Base-by-base conservation (phyloP, 192 early-diverging fungal genomes). In the Coemansia sp. region DNA sequence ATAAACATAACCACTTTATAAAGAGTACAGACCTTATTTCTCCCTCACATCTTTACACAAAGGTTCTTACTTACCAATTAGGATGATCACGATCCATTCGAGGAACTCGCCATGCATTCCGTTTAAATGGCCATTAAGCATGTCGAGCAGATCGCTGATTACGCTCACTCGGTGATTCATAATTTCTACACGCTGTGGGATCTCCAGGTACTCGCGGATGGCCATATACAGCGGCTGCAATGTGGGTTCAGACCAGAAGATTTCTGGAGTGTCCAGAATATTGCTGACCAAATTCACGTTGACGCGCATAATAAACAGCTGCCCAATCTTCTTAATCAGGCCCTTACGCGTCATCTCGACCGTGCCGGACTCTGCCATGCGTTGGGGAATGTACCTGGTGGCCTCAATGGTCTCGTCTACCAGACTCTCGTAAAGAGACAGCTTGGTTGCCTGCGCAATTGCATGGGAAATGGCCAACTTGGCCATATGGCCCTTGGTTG, bases 401-500 rank as follows among this genome's bases (percentile, higher is more conserved):
- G 82, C 86, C 45, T 88, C 82, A 57, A 98, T 96, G 0, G 94
- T 94, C 50, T 91, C 88, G 63, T 94, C 93, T 57, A 98, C 92
- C 53, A 95, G 70, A 28, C 83, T 84, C 73, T 98, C 96, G 70
- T 94, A 98, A 19, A 90, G 66, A 0, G 91, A 87, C 65, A 98
- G 91, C 70, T 98, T 98, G 42, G 90, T 92, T 35, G 86, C 87
- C 75, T 98, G 96, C 7, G 96, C 91, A 47, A 98, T 89, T 3
- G 92, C 96, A 75, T 98, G 96, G 2, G 91, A 88, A 61, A 98
- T 96, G 0, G 94, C 90, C 47, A 98, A 79, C 70, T 95, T 98
- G 61, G 91, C 87, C 81, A 96, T 86, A 48, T 89, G 86, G 45
- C 91, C 88, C 23, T 81, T 79, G 14, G 90, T 79, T 55, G 85